Conservation (phyloP, 2,329 filamentous ascomycete species). For the Beauveria scarabaeidicola region DNA sequence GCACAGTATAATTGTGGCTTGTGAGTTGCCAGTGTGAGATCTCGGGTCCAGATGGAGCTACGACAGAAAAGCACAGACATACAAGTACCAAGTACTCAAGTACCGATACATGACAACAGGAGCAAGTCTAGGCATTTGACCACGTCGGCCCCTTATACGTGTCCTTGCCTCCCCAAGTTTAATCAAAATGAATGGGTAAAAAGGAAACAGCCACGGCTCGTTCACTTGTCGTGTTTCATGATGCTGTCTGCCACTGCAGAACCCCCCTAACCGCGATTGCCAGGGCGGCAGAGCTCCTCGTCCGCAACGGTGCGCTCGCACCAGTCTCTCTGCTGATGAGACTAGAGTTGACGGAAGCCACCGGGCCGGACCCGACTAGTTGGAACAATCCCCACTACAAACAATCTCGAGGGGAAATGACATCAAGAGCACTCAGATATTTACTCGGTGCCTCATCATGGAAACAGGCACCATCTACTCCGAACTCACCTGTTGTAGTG, state of each 20-base stretch:
- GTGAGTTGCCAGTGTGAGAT: constrained; percentile 5
- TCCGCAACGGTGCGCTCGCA: constrained; percentile 1
- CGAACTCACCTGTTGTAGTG: background rate
- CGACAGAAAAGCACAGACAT: background rate
- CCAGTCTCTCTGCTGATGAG: background rate
- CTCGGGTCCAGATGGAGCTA: constrained; percentile 9
- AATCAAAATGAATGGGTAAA: background rate
- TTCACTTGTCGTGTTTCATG: background rate
- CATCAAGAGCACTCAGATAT: constrained; percentile 2
- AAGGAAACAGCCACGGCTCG: background rate
- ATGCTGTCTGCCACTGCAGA: background rate
- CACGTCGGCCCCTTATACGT: background rate
- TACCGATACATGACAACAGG: background rate
- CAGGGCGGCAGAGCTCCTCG: background rate
- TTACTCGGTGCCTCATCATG: background rate
- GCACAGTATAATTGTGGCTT: constrained; percentile 7
- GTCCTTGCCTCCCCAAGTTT: background rate
- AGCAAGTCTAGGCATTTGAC: background rate
- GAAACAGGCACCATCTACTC: background rate
- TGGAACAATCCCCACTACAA: constrained; percentile 6
- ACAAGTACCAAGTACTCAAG: background rate
- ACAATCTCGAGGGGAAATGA: constrained; percentile 8
- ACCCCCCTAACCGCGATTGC: background rate
- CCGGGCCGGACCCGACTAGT: constrained; percentile 8
- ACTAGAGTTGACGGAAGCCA: constrained; percentile 5